phyloP scores from a whole-genome alignment of 2,329 filamentous ascomycete species.

The Fusarium dlaminii region DNA sequence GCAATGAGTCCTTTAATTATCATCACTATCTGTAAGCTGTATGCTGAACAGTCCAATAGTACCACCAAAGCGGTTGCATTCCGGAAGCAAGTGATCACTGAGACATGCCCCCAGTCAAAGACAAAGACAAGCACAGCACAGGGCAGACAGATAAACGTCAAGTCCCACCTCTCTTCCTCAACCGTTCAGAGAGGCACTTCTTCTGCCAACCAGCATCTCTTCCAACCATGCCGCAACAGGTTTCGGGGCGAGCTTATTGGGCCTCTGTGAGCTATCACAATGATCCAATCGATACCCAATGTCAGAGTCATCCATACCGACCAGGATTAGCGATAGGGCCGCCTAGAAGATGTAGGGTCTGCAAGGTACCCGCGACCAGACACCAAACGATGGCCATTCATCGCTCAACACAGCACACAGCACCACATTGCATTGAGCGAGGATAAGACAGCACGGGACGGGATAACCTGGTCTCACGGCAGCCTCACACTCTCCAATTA shows the following conservation, averaged over 20 bases:
- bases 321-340: conserved; percentile 20
- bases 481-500: conserved; percentile 8
- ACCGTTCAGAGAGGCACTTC: background rate
- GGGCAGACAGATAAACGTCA: background rate
- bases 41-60: background rate
- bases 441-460: background rate
- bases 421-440: background rate
- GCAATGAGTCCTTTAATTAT: background rate
- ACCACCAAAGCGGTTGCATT: conserved; percentile 28
- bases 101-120: conserved; percentile 7
- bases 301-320: conserved; percentile 6
- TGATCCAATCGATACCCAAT: conserved; percentile 17
- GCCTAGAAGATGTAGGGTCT: conserved; percentile 22
- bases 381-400: conserved; percentile 2
- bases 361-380: conserved; percentile 42
- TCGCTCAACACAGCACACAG: conserved; percentile 4
- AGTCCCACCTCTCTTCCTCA: background rate
- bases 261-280: conserved; percentile 26
- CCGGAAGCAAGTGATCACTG: conserved; percentile 13
- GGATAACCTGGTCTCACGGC: conserved; percentile 7
- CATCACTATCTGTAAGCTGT: background rate
- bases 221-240: background rate
- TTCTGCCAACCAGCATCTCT: background rate
- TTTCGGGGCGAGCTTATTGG: conserved; percentile 7
- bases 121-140: conserved; percentile 7